Conservation (phyloP, 176 grass and related monocot species). For the Musa schizocarpa region DNA sequence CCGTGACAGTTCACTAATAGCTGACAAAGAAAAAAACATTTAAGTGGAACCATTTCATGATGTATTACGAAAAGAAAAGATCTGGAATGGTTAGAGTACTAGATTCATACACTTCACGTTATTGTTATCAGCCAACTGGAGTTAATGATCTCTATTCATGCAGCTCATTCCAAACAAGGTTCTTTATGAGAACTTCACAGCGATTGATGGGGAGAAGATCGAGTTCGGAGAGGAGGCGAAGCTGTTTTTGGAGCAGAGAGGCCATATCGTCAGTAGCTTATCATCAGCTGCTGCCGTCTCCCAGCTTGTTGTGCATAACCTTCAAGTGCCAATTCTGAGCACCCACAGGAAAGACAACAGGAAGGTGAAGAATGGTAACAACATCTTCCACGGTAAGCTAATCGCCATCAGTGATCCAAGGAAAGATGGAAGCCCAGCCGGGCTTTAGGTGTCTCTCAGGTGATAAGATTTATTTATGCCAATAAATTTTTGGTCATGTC, state of each 20-base stretch:
- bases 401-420: slow-evolving; percentile 83
- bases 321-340: slow-evolving; percentile 17
- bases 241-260: slow-evolving; percentile 43
- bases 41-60: too few relatives aligned
- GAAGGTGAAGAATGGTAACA: background rate
- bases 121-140: too few relatives aligned
- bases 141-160: background rate
- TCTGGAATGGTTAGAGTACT: too few relatives aligned
- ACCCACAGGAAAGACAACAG: background rate
- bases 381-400: slow-evolving; percentile 50
- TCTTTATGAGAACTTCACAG: slow-evolving; percentile 59
- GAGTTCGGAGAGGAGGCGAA: slow-evolving; percentile 25
- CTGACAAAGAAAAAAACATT: too few relatives aligned
- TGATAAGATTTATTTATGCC: too few relatives aligned
- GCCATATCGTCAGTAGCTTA: slow-evolving; percentile 31
- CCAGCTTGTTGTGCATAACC: slow-evolving; percentile 72
- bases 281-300: slow-evolving; percentile 30
- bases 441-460: slow-evolving; percentile 23
- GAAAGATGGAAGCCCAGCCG: slow-evolving; percentile 65
- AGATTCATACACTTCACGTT: too few relatives aligned
- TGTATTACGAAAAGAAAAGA: too few relatives aligned
- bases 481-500: too few relatives aligned
- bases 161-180: slow-evolving; percentile 76
- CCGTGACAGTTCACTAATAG: too few relatives aligned
- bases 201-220: slow-evolving; percentile 43